Base-by-base conservation (phyloP, 2,329 filamentous ascomycete genomes). In the Fonsecaea multimorphosa region DNA sequence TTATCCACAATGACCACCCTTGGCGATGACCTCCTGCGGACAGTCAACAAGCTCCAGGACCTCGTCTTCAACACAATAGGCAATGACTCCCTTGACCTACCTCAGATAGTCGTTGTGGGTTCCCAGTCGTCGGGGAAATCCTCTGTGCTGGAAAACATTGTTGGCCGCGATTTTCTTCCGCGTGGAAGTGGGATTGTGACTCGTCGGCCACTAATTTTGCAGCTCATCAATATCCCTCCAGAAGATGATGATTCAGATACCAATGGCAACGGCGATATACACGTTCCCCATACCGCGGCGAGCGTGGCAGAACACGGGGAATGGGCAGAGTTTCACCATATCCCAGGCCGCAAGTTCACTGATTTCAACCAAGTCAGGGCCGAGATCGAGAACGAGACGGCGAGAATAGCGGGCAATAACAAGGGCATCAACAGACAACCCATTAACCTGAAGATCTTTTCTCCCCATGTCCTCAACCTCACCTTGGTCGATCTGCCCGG, bases 41-140 rank as follows among this genome's bases (percentile, higher is more conserved):
- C 93, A 71, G 95, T 99, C 82, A 99, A 99, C 85, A 96, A 96
- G 85, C 86, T 99, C 76, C 95, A 99, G 81, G 95, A 98, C 80
- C 83, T 99, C 76, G 95, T 99, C 76, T 99, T 99, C 85, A 99
- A 99, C 83, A 99, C 95, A 73, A 99, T 99, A 79, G 95, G 95
- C 80, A 98, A 93, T 83, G 95, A 99, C 80, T 98, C 94, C 60
- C 86, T 99, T 68, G 95, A 99, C 81, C 84, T 99, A 64, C 95
- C 95, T 65, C 95, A 99, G 82, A 99, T 99, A 85, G 95, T 99
- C 71, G 95, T 99, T 67, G 95, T 99, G 74, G 95, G 95, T 70
- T 99, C 95, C 67, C 95, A 99, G 81, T 98, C 95, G 11, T 96
- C 95, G 63, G 95, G 95, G 76, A 99, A 99, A 83, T 98, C 94